A percentile compares a stretch with the other conserved stretches of the same genome.
phyloP scores from a whole-genome alignment of 345 rosid species.

The Eucalyptus regnans region DNA sequence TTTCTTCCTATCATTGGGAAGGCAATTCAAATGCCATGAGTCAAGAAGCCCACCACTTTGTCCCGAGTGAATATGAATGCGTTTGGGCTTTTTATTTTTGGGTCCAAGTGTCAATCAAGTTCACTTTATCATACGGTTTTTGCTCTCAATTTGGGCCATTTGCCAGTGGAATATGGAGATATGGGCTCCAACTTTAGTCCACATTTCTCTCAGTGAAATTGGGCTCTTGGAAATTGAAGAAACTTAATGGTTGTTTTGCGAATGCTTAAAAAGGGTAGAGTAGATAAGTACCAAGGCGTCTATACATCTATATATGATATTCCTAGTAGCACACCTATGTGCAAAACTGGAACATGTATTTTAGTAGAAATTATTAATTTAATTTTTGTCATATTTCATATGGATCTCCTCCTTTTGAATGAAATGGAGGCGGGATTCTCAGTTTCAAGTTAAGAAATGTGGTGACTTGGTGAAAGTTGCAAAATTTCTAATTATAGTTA shows the following conservation, averaged over 20 bases:
- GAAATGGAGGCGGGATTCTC: neutral
- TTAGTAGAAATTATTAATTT: neutral
- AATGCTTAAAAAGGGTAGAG: neutral
- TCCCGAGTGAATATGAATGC: neutral
- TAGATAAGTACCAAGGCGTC: neutral
- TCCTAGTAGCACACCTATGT: neutral
- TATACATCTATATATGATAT: neutral
- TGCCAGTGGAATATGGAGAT: neutral
- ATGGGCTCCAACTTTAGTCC: neutral
- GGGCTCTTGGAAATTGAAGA: neutral
- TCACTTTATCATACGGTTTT: neutral
- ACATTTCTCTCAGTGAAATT: neutral
- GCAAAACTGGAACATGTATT: neutral
- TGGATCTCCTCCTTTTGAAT: neutral
- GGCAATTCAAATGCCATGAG: neutral
- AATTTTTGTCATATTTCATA: neutral
- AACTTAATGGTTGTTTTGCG: neutral
- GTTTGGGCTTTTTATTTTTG: neutral
- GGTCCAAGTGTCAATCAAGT: neutral
- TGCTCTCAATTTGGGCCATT: neutral
- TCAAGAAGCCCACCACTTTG: neutral
- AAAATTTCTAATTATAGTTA: neutral
- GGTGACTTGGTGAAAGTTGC: neutral
- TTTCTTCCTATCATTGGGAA: neutral
- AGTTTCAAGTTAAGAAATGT: rapidly evolving